These are phyloP conservation scores for Mucor plumbeus DNA, from an alignment of 371 early-diverging fungal genomes.

Conservation along the genomic window DNA sequence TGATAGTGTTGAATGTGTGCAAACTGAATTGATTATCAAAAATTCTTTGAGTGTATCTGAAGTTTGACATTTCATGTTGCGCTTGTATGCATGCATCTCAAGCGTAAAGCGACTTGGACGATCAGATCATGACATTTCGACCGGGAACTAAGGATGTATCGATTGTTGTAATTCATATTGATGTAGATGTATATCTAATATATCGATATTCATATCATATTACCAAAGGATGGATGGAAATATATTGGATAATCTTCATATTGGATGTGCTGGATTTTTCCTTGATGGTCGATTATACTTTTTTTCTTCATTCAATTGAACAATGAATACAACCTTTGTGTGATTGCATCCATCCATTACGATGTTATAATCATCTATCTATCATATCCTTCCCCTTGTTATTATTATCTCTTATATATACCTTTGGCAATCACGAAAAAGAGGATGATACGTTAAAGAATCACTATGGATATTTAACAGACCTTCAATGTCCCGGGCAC, in stretches of 20 bases:
- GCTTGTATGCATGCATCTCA: neutral
- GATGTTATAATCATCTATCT: slow-evolving; percentile 2
- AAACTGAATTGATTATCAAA: neutral
- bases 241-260: neutral
- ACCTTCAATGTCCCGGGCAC: slow-evolving; percentile 8
- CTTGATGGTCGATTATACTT: neutral
- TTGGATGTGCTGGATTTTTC: neutral
- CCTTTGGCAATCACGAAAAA: slow-evolving; percentile 32
- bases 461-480: slow-evolving; percentile 20
- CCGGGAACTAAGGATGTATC: neutral
- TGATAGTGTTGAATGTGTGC: neutral
- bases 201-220: neutral
- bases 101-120: neutral
- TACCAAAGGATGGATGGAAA: slow-evolving; percentile 2
- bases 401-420: slow-evolving; percentile 20
- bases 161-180: neutral
- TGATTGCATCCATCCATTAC: slow-evolving; percentile 6
- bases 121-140: neutral
- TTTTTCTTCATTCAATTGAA: neutral
- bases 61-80: neutral
- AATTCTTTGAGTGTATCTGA: neutral
- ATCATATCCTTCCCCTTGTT: neutral
- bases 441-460: slow-evolving; percentile 26
- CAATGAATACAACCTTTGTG: neutral
- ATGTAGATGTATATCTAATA: neutral